Evolutionary conservation across 768 basidiomycete genomes (phyloP).

Genomic region (Lactifluus volemus): DNA sequence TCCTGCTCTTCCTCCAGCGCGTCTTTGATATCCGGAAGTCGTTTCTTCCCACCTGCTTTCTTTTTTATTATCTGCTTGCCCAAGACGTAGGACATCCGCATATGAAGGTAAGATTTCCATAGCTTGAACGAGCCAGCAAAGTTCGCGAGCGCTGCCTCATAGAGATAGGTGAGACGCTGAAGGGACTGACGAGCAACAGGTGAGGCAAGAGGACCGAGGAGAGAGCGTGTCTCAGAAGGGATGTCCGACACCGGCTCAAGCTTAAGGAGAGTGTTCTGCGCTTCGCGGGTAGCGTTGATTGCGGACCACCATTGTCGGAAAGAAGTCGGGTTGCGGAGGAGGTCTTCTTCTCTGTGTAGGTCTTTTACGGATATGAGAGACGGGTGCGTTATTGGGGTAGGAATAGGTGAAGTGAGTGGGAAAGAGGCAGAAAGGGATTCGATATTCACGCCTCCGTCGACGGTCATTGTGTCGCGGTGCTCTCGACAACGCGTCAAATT

Average conservation of each 20-base stretch:
- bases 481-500: background rate
- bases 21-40: conserved; percentile 85
- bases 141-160: conserved; percentile 81
- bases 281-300: conserved; percentile 66
- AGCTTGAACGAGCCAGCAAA: conserved; percentile 91
- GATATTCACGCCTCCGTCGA: conserved; percentile 38
- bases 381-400: conserved; percentile 71
- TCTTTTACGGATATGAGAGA: conserved; percentile 68
- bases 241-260: conserved; percentile 41
- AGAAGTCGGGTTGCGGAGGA: conserved; percentile 82
- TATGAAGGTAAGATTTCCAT: conserved; percentile 87
- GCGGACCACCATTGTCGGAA: conserved; percentile 92
- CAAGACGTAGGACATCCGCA: conserved; percentile 78
- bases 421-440: conserved; percentile 53
- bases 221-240: conserved; percentile 39
- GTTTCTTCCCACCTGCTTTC: conserved; percentile 81
- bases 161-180: conserved; percentile 84
- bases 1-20: conserved; percentile 79
- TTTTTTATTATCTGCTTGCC: conserved; percentile 67
- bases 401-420: conserved; percentile 79
- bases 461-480: conserved; percentile 39
- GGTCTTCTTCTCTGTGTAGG: conserved; percentile 86
- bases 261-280: conserved; percentile 47
- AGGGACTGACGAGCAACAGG: conserved; percentile 64
- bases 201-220: conserved; percentile 77